Evolutionary conservation across 495 filamentous ascomycete genomes (phyloP).

Genomic region (Trichoderma asperelloides): DNA sequence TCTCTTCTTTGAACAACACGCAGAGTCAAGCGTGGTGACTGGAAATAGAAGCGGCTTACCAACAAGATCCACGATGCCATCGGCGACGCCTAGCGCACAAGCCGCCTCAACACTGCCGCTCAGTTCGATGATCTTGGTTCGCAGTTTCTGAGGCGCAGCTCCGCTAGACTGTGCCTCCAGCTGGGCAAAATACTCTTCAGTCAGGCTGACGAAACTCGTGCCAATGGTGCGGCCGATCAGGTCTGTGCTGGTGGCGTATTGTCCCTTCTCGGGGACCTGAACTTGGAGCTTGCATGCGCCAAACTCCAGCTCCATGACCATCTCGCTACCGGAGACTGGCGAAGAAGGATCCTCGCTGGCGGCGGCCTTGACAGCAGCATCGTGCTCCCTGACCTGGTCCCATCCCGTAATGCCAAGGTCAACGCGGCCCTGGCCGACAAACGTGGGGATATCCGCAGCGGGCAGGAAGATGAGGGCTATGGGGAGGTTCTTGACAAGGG

Average conservation of each 20-base stretch:
- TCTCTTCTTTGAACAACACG: too few species aligned
- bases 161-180: conserved; percentile 51
- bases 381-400: conserved; percentile 89
- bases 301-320: conserved; percentile 83
- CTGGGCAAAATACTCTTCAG: conserved; percentile 68
- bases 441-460: conserved; percentile 92
- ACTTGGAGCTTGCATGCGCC: conserved; percentile 89
- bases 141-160: conserved; percentile 37
- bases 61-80: conserved; percentile 95
- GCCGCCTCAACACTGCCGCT: conserved; percentile 96
- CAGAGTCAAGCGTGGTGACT: too few species aligned
- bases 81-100: conserved; percentile 88
- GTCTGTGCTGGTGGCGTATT: conserved; percentile 56
- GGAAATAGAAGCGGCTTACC: conserved; percentile 45
- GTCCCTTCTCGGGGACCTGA: conserved; percentile 84
- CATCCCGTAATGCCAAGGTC: conserved; percentile 90
- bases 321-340: conserved; percentile 49
- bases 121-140: conserved; percentile 81
- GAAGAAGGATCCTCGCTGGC: neutral
- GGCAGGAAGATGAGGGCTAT: conserved; percentile 97
- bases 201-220: conserved; percentile 84
- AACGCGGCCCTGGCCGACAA: conserved; percentile 89
- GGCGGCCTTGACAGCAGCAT: conserved; percentile 54
- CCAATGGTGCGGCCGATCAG: conserved; percentile 90
- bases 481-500: conserved; percentile 87